Evolutionary conservation across 441 rosid genomes (phyloP).

Genomic region (Pelargonium myrrhifolium): DNA sequence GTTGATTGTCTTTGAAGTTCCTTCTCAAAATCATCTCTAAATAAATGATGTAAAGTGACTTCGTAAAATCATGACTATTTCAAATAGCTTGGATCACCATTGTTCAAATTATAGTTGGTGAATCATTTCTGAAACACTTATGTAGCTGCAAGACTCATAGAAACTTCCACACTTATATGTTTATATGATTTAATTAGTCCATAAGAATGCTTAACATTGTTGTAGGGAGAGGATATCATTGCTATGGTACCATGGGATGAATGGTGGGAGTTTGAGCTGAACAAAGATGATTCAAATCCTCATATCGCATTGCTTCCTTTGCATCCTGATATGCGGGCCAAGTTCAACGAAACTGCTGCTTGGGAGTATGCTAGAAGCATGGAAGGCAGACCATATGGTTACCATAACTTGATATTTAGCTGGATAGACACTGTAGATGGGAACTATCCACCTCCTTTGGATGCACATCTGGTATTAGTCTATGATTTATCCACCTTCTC

Average conservation of each 20-base stretch:
- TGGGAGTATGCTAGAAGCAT: constrained; percentile 93
- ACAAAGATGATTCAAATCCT: constrained; percentile 75
- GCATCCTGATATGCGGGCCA: constrained; percentile 77
- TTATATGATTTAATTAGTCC: too few relatives aligned
- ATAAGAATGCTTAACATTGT: background rate
- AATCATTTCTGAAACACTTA: too few relatives aligned
- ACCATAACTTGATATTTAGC: constrained; percentile 95
- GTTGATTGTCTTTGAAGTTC: too few relatives aligned
- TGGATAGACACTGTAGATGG: constrained; percentile 85
- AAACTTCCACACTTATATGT: too few relatives aligned
- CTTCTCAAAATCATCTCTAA: too few relatives aligned
- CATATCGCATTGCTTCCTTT: constrained; percentile 89
- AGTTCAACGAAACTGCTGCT: constrained; percentile 82
- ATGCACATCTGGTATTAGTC: constrained; percentile 70
- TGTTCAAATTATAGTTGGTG: too few relatives aligned
- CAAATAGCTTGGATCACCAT: too few relatives aligned
- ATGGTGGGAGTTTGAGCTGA: constrained; percentile 96
- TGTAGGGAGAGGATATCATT: constrained; percentile 75
- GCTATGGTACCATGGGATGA: constrained; percentile 88
- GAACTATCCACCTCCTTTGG: constrained; percentile 92
- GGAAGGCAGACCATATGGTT: constrained; percentile 87
- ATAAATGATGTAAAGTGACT: too few relatives aligned
- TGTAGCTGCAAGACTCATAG: too few relatives aligned
- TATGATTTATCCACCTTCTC: background rate
- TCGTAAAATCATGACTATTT: too few relatives aligned